Percentiles rank a stretch among this genome's conserved stretches.
These are phyloP conservation scores for Kernera saxatilis DNA, from an alignment of 345 rosid genomes.

Conservation along the genomic window DNA sequence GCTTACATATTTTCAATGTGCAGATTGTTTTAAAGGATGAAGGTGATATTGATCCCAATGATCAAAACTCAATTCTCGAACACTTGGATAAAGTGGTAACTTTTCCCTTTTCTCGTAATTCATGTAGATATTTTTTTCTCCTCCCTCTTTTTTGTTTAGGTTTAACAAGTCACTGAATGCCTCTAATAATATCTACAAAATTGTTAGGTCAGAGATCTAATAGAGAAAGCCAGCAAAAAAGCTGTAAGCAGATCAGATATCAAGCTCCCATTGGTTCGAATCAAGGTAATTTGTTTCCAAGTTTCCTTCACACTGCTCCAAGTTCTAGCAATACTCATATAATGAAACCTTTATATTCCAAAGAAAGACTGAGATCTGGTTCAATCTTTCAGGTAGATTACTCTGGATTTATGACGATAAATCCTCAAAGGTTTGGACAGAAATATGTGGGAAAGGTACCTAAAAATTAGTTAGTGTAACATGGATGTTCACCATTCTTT, in stretches of 20 bases:
- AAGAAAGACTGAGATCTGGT: slow-evolving; percentile 10
- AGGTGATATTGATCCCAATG: slow-evolving; percentile 81
- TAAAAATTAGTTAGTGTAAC: not conserved
- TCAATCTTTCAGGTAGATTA: slow-evolving; percentile 71
- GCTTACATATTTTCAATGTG: slow-evolving; percentile 32
- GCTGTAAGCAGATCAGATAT: slow-evolving; percentile 52
- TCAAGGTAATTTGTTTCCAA: slow-evolving; percentile 55
- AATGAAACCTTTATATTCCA: not conserved
- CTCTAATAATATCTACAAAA: slow-evolving; percentile 19
- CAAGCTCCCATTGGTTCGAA: slow-evolving; percentile 81
- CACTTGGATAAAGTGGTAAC: slow-evolving; percentile 90
- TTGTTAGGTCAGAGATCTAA: slow-evolving; percentile 65
- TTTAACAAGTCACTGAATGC: not conserved
- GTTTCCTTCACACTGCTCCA: slow-evolving; percentile 1
- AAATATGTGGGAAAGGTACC: slow-evolving; percentile 96
- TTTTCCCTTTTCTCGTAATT: slow-evolving; percentile 19
- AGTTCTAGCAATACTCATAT: slow-evolving; percentile 1
- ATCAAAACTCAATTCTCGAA: slow-evolving; percentile 87
- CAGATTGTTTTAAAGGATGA: slow-evolving; percentile 87
- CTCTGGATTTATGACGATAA: slow-evolving; percentile 98
- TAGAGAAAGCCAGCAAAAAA: slow-evolving; percentile 67
- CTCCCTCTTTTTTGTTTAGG: not conserved
- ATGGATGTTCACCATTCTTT: slow-evolving; percentile 4
- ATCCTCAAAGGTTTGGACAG: slow-evolving; percentile 99
- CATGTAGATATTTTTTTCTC: slow-evolving; percentile 10